Base-by-base conservation (phyloP, 2,329 filamentous ascomycete genomes). In the Epichloe scottii region DNA sequence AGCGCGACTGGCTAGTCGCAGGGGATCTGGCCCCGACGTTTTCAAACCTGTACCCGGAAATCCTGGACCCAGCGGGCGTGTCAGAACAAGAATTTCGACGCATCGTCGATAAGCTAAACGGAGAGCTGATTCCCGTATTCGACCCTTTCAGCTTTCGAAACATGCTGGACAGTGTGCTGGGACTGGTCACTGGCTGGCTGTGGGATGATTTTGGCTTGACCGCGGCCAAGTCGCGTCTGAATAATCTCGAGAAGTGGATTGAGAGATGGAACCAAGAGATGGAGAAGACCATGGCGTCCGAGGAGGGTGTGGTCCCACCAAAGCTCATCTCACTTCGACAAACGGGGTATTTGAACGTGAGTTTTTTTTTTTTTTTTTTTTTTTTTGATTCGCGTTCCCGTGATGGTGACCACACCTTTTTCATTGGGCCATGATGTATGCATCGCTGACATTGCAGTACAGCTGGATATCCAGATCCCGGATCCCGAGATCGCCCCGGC, bases 1-100 rank as follows among this genome's bases (percentile, higher is more conserved):
- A 84, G 52, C 79, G 93, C 41, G 93, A 98, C 67, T 98, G 90
- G 87, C 84, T 97, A 69, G 68, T 90, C 33, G 79, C 84, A 54
- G 93, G 91, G 37, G 93, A 98, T 66, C 72, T 95, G 30, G 91
- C 90, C 1, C 93, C 93, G 0, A 89, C 90, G 0, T 97, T 94
- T 64, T 93, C 88, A 15, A 96, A 97, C 60, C 74, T 96, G 3
- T 98, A 98, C 61, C 93, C 93, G 0, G 93, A 98, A 64, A 95
- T 98, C 52, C 74, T 98, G 7, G 90, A 96, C 57, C 88, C 89
- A 0, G 81, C 80, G 0, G 81, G 90, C 34, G 71, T 98, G 42
- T 77, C 81, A 1, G 93, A 98, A 66, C 83, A 84, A 53, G 88
- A 95, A 59, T 98, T 98, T 62, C 81, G 93, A 3, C 75, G 76